A percentile compares a stretch with the other conserved stretches of the same genome.
Conservation (phyloP, 176 grass and related monocot species). For the barley (Hordeum vulgare) region MorexV3_pseudomolecules_assembly NC_058520.1:420606470-420606969, state of each 20-base stretch:
- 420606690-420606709: background rate
- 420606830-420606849: no score
- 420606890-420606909: no score
- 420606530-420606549: background rate
- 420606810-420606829: no score
- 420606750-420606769: conserved; percentile 23
- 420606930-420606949: no score
- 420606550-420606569: conserved; percentile 2
- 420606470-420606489: background rate
- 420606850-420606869: no score
- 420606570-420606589: conserved; percentile 30
- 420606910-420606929: no score
- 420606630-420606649: background rate
- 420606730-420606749: conserved; percentile 14
- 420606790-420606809: background rate
- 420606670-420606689: conserved; percentile 30
- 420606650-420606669: conserved; percentile 9
- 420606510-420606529: conserved; percentile 22
- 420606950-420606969: no score
- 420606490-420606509: background rate
- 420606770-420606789: conserved; percentile 15
- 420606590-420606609: conserved; percentile 17
- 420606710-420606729: conserved; percentile 32
- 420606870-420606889: no score
- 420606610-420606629: conserved; percentile 17